Evolutionary conservation across 768 basidiomycete genomes (phyloP), one percentile per base, ranked within the genome.

Genomic region (Boletellus sp.): DNA sequence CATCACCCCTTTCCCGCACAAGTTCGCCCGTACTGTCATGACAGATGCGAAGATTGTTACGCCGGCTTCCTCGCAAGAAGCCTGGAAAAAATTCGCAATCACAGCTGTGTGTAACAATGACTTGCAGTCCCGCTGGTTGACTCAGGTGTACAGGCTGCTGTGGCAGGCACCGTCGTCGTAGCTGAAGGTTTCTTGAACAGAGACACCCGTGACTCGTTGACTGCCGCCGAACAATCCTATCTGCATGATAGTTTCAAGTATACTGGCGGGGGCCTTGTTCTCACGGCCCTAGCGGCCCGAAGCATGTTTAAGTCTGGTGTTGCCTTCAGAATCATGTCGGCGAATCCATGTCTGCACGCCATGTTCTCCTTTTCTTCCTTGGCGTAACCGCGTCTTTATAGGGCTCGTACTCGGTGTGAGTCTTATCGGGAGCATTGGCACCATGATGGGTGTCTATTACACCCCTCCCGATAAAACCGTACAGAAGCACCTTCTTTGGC

Each of bases 381-480:
- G 10, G 17, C n/a, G 24, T 58, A 33, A 34, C 17, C 35, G 24
- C n/a, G 44, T 39, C 26, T 37, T 50, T 44, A 6, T 32, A 87
- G 85, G 86, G 90, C 72, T 87, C 47, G 87, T 93, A 3, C 78
- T 92, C 39, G 90, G 89, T 54, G 81, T 87, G 44, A 85, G 90
- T 68, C 76, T 92, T 36, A 83, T 75, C 13, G 88, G 88, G 13
- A 79, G 81, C 52, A 88, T 94, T 49, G 90, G 89, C 0, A 80
- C 83, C 4, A 94, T 94, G 89, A 82, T 88, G 76, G 90, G 86
- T 38, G 81, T 82, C 2, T 80, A 80, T 63, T 85, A 81, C 67
- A 93, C 90, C 0, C 74, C 86, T 31, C 89, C 91, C 1, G 87
- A 91, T 59, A 86, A 80, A 42, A 76, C 81, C 3, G 58, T 87